Evolutionary conservation across 2,329 filamentous ascomycete genomes (phyloP).

Genomic region (Hypomyces rosellus): DNA sequence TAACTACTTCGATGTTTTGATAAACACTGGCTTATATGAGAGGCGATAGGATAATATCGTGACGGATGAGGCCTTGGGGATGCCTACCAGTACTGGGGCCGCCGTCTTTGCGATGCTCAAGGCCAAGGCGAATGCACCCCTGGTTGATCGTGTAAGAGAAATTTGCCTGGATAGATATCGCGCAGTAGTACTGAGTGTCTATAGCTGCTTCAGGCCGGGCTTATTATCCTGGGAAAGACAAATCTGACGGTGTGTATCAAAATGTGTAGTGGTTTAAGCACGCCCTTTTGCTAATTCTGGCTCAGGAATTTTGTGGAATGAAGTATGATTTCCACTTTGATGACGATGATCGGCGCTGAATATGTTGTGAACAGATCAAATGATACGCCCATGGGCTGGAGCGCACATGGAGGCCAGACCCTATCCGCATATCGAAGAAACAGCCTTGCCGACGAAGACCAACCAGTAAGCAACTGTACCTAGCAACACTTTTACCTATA

Average conservation of each 20-base stretch:
- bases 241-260: conserved; percentile 15
- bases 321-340: conserved; percentile 14
- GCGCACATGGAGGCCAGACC: conserved; percentile 19
- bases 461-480: conserved; percentile 13
- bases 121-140: conserved; percentile 10
- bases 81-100: conserved; percentile 17
- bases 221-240: conserved; percentile 17
- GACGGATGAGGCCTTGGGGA: conserved; percentile 14
- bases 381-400: conserved; percentile 7
- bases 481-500: not conserved
- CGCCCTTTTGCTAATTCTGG: not conserved
- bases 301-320: conserved; percentile 16
- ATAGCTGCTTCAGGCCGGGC: conserved; percentile 13
- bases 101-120: conserved; percentile 12
- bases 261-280: fast-evolving
- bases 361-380: not conserved
- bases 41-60: conserved; percentile 13
- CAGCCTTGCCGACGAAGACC: conserved; percentile 14
- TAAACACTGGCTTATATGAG: not conserved
- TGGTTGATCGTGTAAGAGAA: conserved; percentile 9
- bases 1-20: too few species aligned
- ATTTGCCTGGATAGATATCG: not conserved
- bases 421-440: conserved; percentile 21
- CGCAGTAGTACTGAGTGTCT: not conserved
- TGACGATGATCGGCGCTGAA: not conserved